Base-by-base conservation (phyloP, 441 rosid species). In the Pelargonium myrrhifolium region DNA sequence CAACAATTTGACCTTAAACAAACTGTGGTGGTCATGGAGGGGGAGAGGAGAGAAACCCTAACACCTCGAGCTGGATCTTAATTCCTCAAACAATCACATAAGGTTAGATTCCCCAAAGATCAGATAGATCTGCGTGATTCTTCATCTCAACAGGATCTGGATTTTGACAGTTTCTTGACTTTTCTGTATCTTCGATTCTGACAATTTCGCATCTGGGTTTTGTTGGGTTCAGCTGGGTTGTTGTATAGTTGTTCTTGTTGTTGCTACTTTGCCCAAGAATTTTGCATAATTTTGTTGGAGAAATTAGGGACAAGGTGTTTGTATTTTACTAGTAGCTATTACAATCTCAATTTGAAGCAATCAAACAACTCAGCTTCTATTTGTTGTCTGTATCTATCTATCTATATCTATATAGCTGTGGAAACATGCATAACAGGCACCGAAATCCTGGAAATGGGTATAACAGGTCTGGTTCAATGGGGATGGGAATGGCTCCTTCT, bases 371-470 rank as follows among this genome's bases (percentile, higher is more conserved):
- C 56, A 49, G 18, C 18, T 49, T 49, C 56, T 49, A 17, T 3
- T 49, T 49, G 8, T 6, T 49, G 15, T 14, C 5, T n/a, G 56
- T 14, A 14, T 49, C 7, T 49, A 4, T 31, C 37, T 4, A 31
- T 31, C 37, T 31, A 6, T 35, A 35, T 49, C 17, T 49, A n/a
- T 7, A 14, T 49, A 49, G 56, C 24, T 39, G 64, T 22, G 72
- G 37, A 72, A 86, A 79, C 62, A 93, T 90, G 98, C 94, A 90
- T 72, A 80, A 86, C 47, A 86, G 95, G 77, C 96, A 89, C 78
- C 83, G 97, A 43, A 90, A 83, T 78, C 85, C 91, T 58, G 96
- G 97, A 76, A 87, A 86, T 82, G 96, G 98, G 62, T 88, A 84
- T 73, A 80, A 49, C 17, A 49, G 96, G 80, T 86, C 97, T 58